Evolutionary conservation across 495 filamentous ascomycete species (phyloP), one percentile per base, ranked within the genome.

Genomic region (Tuber magnatum): DNA sequence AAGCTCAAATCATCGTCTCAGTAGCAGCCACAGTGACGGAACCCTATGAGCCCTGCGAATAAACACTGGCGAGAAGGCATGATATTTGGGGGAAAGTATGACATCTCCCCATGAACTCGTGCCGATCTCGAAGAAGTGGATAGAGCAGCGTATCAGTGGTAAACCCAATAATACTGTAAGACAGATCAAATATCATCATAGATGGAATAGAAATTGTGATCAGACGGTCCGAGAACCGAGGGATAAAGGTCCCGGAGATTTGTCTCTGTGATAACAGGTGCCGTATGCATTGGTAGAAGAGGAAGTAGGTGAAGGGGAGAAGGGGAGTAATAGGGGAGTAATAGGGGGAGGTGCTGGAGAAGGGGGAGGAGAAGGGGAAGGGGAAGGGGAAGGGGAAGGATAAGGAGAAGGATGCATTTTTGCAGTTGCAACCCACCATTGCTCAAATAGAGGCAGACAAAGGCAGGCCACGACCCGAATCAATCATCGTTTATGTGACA

Each of bases 401-500:
- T 7, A 12, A 28, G 12, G n/a, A 61, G 28, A 10, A 61, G 28
- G 56, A 65, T 65, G 56, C 56, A 65, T 35, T 65, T 65, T 65
- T 35, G 56, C 56, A 65, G 56, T 35, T 65, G 56, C 56, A 65
- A 65, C 56, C 56, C 1, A 14, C 56, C 28, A 20, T 32, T 35
- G n/a, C 56, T 35, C 56, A 65, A 65, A 65, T 65, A 35, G 10
- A 65, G 28, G n/a, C 32, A 35, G 56, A 65, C 4, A 65, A 35
- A 65, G 56, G 56, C 56, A 65, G 56, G 56, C 56, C 56, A 35
- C 56, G 56, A 35, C 56, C 32, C 56, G 56, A 65, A 35, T 65
- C 56, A 65, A 65, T 65, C 56, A 65, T 65, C 28, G 12, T 65
- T 65, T 35, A 65, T 65, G 56, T 65, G 56, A 65, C 56, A 61